Evolutionary conservation across 2,329 filamentous ascomycete genomes (phyloP).

Genomic region (Onygenales sp.): DNA sequence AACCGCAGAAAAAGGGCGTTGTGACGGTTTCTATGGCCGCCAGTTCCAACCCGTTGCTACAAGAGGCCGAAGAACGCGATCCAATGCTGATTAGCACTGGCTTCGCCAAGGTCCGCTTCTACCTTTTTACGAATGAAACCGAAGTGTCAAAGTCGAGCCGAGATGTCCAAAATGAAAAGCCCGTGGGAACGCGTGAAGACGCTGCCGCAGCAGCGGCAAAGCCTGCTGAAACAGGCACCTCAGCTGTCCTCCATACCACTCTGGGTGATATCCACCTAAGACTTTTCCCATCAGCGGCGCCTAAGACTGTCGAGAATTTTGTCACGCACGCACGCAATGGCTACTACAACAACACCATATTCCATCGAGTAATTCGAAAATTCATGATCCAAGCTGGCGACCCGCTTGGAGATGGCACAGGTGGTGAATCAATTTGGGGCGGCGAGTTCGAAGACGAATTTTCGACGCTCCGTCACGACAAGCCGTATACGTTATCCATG

Average conservation of each 20-base stretch:
- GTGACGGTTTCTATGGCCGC: slow-evolving; percentile 97
- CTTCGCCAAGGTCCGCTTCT: slow-evolving; percentile 82
- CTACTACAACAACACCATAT: slow-evolving; percentile 97
- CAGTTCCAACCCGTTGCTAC: slow-evolving; percentile 81
- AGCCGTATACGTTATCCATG: slow-evolving; percentile 94
- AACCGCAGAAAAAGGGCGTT: slow-evolving; percentile 85
- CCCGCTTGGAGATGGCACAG: slow-evolving; percentile 78
- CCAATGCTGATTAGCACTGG: slow-evolving; percentile 81
- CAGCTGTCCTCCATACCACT: slow-evolving; percentile 81
- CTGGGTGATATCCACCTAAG: slow-evolving; percentile 91
- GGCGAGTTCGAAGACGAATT: slow-evolving; percentile 90
- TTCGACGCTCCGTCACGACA: slow-evolving; percentile 81
- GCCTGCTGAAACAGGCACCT: slow-evolving; percentile 61
- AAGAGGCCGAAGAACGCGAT: slow-evolving; percentile 83
- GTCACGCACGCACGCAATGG: slow-evolving; percentile 79
- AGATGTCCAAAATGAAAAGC: slow-evolving; percentile 92
- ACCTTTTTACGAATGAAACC: slow-evolving; percentile 92
- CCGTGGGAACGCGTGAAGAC: slow-evolving; percentile 51
- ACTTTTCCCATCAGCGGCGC: slow-evolving; percentile 84
- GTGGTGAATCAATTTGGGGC: slow-evolving; percentile 90
- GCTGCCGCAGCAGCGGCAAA: slow-evolving; percentile 45
- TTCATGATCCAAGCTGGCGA: slow-evolving; percentile 95
- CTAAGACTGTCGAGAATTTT: slow-evolving; percentile 95
- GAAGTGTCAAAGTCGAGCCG: slow-evolving; percentile 73
- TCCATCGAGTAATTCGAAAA: slow-evolving; percentile 92